These are phyloP conservation scores for Bruguiera gymnorhiza DNA, from an alignment of 345 rosid species.

Conservation along the genomic window DNA sequence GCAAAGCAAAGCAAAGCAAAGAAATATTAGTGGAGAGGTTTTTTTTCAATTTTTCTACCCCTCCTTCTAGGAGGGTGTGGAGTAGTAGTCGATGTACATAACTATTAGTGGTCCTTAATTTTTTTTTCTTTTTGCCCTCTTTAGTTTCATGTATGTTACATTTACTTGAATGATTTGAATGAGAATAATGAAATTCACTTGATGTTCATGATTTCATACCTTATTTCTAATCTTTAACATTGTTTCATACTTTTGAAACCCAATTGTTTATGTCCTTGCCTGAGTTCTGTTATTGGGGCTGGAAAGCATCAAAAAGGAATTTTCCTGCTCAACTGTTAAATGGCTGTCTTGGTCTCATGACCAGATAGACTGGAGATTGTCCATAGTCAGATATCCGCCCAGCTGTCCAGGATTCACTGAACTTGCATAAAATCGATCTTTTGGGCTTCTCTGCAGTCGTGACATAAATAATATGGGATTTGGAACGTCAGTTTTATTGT, in stretches of 20 bases:
- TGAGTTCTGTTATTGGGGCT: neutral
- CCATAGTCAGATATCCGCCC: no score
- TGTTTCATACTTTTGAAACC: neutral
- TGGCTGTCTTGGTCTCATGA: no score
- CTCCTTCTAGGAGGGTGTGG: neutral
- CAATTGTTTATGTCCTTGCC: neutral
- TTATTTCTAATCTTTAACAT: neutral
- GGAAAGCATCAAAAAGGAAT: no score
- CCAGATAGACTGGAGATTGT: no score
- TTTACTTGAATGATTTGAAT: constrained; percentile 15
- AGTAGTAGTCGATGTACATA: constrained; percentile 20
- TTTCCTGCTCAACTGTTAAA: no score
- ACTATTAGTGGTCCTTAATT: neutral
- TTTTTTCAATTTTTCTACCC: neutral
- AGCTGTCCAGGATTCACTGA: no score
- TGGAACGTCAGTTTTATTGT: no score
- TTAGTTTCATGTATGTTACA: constrained; percentile 1
- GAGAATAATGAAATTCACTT: constrained; percentile 13
- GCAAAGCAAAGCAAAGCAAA: constrained; percentile 9
- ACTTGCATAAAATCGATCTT: no score
- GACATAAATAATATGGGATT: no score
- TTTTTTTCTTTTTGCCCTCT: neutral
- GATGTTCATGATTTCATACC: neutral
- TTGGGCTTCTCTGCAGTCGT: no score
- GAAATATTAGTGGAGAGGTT: constrained; percentile 1